Evolutionary conservation across 208 protist genomes (phyloP), one percentile per base, ranked within the genome.

Genomic region (Trypanosoma scelopori): DNA sequence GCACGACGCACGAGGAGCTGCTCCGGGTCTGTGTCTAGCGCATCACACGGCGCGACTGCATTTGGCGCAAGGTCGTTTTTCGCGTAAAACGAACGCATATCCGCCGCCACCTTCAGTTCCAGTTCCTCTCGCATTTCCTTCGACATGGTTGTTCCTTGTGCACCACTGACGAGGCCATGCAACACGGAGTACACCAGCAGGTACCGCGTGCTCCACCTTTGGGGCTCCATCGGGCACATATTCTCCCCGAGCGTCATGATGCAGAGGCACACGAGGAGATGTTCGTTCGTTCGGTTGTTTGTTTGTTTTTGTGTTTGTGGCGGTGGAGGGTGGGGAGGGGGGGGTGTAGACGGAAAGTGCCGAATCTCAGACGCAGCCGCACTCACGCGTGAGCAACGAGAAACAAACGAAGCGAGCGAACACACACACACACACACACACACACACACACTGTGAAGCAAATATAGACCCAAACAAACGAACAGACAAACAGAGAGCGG

Each of bases 171-270:
- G 7, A 62, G 15, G 27, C 70, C 35, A 62, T 82, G 73, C 55
- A 75, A 41, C 9, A 25, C 25, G 20, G 55, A 49, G 66, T 87
- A 91, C 11, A 57, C 46, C 20, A 82, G 59, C 20, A 91, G 72
- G 35, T 78, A 53, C 46, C 59, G 25, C 50, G 74, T 68, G 35
- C 50, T 72, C 84, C 84, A 91, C 52, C 71, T 81, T 27, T 48
- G 23, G 5, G 84, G 74, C n/a, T 78, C 64, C 65, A 72, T 66
- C n/a, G 74, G 69, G 35, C 78, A n/a, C 30, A 60, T 55, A 56
- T 65, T 57, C 35, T 12, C 46, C 45, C 25, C 41, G 5, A 68
- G 20, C 15, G 23, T 18, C 62, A 43, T 32, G 30, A 46, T 23
- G 60, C 5, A 67, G 53, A 69, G 1, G 56, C n/a, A 59, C 16